Evolutionary conservation across 768 basidiomycete genomes (phyloP), one percentile per base, ranked within the genome.

Genomic region (Leucocoprinus birnbaumii): DNA sequence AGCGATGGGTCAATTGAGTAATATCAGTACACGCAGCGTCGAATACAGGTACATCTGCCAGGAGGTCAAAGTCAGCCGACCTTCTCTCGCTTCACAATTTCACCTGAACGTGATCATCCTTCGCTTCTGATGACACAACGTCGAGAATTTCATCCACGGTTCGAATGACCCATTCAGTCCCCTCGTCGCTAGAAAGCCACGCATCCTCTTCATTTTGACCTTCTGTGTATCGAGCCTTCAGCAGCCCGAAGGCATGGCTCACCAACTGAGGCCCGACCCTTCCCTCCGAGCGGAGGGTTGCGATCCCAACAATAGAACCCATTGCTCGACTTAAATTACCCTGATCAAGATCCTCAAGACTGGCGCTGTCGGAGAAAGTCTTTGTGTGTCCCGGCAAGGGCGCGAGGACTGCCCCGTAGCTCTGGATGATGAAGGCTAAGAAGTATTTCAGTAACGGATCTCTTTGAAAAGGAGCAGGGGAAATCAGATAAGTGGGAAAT

Each of bases 191-290:
- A 21, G 88, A 77, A 38, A 95, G 80, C 86, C 87, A 95, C 55
- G 71, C 76, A 66, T 92, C 91, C 68, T 88, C 89, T 61, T 80
- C 79, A 60, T 72, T 84, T 60, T 83, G 74, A 34, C 79, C 77
- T 50, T 80, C 78, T 44, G 75, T 74, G 46, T 79, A 64, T 53
- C 87, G 86, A 19, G 91, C 89, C 70, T 94, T 96, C 65, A 94
- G 84, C 61, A 96, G 79, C 11, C 94, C 94, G 69, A 91, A 94
- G 47, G 89, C 86, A 67, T 96, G 94, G 68, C 91, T 93, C 10
- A 75, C 86, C 55, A 96, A 77, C 68, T 96, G 94, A 6, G 93
- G 91, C 21, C 84, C 91, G 58, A 95, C 94, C 44, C 87, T 77
- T 25, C 82, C 85, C 64, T 94, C 91, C 25, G 94, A 85, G 55